Base-by-base conservation (phyloP, 1,284 basidiomycete genomes). In the Trametes sp. region DNA sequence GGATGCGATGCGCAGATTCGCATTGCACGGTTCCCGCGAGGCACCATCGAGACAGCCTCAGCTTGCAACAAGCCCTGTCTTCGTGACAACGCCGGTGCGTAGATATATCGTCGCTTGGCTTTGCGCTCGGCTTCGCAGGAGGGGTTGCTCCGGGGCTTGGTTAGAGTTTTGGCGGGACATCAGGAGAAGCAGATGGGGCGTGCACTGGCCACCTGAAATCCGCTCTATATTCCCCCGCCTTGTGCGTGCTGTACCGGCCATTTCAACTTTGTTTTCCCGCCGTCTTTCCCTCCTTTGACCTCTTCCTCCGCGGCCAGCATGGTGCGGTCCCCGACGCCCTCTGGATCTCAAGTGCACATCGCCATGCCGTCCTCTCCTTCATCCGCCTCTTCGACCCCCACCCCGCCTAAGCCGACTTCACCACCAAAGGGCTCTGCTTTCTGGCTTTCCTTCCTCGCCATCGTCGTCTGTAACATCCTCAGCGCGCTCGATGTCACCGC, bases 401-500 rank as follows among this genome's bases (percentile, higher is more conserved):
- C 52, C 2, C 57, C 57, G 11, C 21, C 48, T 1, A 56, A 38
- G 38, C 33, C 57, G 19, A 16, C 42, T 14, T 7, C 21, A 6
- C 29, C 29, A 7, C 53, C 49, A 16, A 69, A 69, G 38, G 70
- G 70, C 45, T 59, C 59, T 13, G 60, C 59, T 2, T 73, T 73
- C 61, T 73, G 71, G 70, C 58, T 70, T 14, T 54, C 65, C 28
- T 70, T 71, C 56, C 23, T 64, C n/a, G 63, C 71, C 35, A 58
- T 72, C 44, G 41, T 63, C 59, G 60, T 70, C 55, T 66, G 62
- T 49, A 64, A 72, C 48, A 68, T 75, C 56, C 66, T 74, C 13
- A 68, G 71, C 5, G 76, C 76, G 0, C 63, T 78, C 14, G 76
- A 78, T 45, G 51, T 67, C 7, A 56, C 63, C 24, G 62, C 66